Evolutionary conservation across 208 protist genomes (phyloP).

Genomic region (Acanthamoeba royreba): DNA sequence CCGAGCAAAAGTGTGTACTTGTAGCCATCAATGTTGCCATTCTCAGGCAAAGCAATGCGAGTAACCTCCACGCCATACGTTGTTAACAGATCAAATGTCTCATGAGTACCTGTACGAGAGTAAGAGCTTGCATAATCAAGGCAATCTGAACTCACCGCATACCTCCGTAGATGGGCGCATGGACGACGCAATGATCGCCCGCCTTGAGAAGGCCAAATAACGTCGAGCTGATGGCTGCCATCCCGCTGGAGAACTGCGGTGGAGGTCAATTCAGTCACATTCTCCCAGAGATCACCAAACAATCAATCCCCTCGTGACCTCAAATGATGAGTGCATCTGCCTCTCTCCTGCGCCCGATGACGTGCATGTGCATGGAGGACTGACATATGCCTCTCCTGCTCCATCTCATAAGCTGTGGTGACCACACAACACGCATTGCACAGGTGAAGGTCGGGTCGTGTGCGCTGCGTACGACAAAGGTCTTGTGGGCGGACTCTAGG

Average conservation of each 20-base stretch:
- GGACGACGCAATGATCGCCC: neutral
- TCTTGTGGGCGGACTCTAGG: constrained; percentile 27
- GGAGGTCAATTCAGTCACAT: neutral
- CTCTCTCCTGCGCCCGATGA: too few relatives aligned
- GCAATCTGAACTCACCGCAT: too few relatives aligned
- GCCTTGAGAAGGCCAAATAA: neutral
- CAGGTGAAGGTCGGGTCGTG: neutral
- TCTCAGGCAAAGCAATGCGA: neutral
- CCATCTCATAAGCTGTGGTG: too few relatives aligned
- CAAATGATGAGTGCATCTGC: too few relatives aligned
- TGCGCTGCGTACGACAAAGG: neutral
- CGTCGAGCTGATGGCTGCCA: constrained; percentile 31
- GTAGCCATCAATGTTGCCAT: constrained; percentile 85
- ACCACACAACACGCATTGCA: neutral
- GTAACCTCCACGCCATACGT: neutral
- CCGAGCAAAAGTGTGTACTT: constrained; percentile 92
- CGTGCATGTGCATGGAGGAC: too few relatives aligned
- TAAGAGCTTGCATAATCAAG: neutral
- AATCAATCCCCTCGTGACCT: too few relatives aligned
- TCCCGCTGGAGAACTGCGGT: neutral
- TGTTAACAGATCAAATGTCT: neutral
- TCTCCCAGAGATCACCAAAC: too few relatives aligned
- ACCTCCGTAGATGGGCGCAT: neutral
- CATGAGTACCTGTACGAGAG: neutral
- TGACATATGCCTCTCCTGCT: too few relatives aligned